Percentiles rank a stretch among this genome's conserved stretches.
These are phyloP conservation scores for Blastocladiella emersonii DNA, from an alignment of 371 early-diverging fungal species.

Conservation along the genomic window DNA sequence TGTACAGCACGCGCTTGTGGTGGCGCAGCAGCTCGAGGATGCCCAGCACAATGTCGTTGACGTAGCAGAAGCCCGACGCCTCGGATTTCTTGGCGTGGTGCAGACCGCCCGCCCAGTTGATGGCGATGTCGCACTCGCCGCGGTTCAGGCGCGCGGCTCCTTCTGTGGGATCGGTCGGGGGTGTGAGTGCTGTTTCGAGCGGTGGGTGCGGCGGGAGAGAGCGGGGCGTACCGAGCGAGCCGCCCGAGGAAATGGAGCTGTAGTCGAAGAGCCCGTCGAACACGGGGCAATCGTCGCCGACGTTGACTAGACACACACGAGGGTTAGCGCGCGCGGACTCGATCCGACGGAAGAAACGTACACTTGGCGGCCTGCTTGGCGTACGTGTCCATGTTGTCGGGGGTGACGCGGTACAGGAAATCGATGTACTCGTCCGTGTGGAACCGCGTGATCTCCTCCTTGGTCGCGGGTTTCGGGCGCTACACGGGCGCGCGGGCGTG, in stretches of 20 bases:
- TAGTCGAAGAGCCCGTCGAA: constrained; percentile 96
- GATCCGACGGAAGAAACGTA: not conserved
- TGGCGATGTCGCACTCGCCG: constrained; percentile 83
- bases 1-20: constrained; percentile 92
- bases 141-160: constrained; percentile 84
- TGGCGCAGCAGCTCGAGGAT: constrained; percentile 86
- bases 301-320: constrained; percentile 76
- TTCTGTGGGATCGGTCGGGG: not conserved
- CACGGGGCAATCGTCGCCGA: constrained; percentile 95
- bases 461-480: constrained; percentile 78
- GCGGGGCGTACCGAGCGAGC: constrained; percentile 39
- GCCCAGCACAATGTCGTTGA: constrained; percentile 96
- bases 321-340: not conserved
- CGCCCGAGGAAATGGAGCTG: constrained; percentile 84
- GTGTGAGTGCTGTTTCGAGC: not conserved
- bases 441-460: constrained; percentile 92
- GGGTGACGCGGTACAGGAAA: constrained; percentile 86
- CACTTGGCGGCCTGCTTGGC: not conserved
- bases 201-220: not conserved
- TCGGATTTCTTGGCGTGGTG: constrained; percentile 98
- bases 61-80: constrained; percentile 98
- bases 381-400: constrained; percentile 35
- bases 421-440: constrained; percentile 99
- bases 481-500: constrained; percentile 13
- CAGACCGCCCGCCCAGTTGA: constrained; percentile 98